These are phyloP conservation scores for Paraphoma sp. DNA, from an alignment of 2,329 filamentous ascomycete genomes.

Conservation along the genomic window DNA sequence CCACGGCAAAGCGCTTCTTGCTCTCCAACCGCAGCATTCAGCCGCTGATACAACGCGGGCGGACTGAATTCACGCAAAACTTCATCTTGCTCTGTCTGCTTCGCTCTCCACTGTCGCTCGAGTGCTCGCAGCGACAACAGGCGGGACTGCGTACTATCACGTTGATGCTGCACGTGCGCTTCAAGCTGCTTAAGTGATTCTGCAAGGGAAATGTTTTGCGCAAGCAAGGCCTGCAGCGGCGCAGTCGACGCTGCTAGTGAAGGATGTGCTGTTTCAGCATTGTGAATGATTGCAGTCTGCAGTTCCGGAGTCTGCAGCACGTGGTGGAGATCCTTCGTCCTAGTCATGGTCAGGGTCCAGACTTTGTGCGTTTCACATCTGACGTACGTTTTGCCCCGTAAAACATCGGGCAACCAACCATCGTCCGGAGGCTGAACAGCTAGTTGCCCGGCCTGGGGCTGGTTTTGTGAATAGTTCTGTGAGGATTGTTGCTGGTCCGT, in stretches of 20 bases:
- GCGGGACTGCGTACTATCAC: slow-evolving; percentile 77
- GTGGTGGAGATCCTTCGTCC: slow-evolving; percentile 79
- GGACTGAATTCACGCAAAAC: slow-evolving; percentile 86
- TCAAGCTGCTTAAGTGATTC: slow-evolving; percentile 68
- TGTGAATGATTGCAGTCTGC: slow-evolving; percentile 76
- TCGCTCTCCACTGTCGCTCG: slow-evolving; percentile 90
- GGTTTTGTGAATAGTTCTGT: slow-evolving; percentile 23
- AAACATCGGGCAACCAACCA: slow-evolving; percentile 77
- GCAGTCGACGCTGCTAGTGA: slow-evolving; percentile 71
- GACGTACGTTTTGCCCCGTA: slow-evolving; percentile 83
- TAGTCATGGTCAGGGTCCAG: slow-evolving; percentile 45
- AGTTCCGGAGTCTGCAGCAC: slow-evolving; percentile 70
- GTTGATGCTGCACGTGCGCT: slow-evolving; percentile 63
- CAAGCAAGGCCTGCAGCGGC: slow-evolving; percentile 68
- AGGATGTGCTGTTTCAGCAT: slow-evolving; percentile 71
- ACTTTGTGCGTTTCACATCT: slow-evolving; percentile 16
- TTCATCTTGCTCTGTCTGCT: slow-evolving; percentile 87
- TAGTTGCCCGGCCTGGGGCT: slow-evolving; percentile 22
- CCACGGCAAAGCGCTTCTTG: slow-evolving; percentile 82
- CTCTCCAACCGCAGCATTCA: slow-evolving; percentile 78
- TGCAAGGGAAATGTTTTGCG: slow-evolving; percentile 75
- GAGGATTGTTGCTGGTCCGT: slow-evolving; percentile 23
- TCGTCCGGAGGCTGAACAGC: slow-evolving; percentile 54
- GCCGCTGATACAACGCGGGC: slow-evolving; percentile 81
- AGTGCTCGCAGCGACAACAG: slow-evolving; percentile 83